phyloP scores from a whole-genome alignment of 202 grass and related monocot species.

The Setaria viridis region DNA sequence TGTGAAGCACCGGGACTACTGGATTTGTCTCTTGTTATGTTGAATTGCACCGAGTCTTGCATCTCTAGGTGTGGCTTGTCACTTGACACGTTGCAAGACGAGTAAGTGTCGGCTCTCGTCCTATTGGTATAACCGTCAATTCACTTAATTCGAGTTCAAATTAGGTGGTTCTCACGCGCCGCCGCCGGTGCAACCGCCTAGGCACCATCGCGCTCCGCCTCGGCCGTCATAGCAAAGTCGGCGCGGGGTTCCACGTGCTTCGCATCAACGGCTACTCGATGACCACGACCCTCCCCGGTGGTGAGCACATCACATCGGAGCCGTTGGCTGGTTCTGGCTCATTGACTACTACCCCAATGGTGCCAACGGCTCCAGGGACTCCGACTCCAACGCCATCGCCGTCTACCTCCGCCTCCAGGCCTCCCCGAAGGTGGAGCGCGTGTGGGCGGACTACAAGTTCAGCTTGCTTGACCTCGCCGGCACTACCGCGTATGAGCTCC shows the following conservation, averaged over 20 bases:
- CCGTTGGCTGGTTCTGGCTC: rapidly evolving
- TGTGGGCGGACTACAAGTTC: constrained; percentile 23
- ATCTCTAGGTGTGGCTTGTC: too few relatives aligned
- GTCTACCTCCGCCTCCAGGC: background rate
- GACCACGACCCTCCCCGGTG: background rate
- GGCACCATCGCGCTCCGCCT: background rate
- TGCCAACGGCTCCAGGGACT: background rate
- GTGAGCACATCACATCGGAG: background rate
- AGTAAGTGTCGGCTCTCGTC: too few relatives aligned
- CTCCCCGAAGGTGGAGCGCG: background rate
- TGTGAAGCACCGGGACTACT: too few relatives aligned
- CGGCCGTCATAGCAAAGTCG: background rate
- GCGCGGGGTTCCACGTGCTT: background rate
- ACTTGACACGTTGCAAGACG: too few relatives aligned
- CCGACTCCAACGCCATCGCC: background rate
- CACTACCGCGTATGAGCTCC: constrained; percentile 3
- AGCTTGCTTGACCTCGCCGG: constrained; percentile 23
- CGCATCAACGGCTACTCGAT: constrained; percentile 6
- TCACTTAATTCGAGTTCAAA: too few relatives aligned
- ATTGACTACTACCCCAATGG: constrained; percentile 16
- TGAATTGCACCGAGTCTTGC: too few relatives aligned
- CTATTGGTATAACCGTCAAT: too few relatives aligned
- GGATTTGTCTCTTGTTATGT: too few relatives aligned
- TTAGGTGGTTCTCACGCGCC: background rate
- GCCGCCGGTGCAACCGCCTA: background rate